Conservation (phyloP, 2,329 filamentous ascomycete genomes). For the Aspergillus quadricinctus region DNA sequence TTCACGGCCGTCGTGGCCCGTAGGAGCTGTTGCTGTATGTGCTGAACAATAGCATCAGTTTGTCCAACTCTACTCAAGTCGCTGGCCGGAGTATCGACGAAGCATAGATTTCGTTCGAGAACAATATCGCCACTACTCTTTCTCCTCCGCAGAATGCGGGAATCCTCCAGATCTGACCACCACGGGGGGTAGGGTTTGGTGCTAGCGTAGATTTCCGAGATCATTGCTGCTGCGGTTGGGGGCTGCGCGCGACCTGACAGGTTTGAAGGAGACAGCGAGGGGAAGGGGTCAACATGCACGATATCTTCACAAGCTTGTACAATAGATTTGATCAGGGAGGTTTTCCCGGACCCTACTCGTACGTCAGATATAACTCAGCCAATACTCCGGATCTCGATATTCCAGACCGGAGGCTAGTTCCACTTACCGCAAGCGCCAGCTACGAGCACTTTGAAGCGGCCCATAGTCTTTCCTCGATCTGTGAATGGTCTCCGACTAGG, state of each 20-base stretch:
- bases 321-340: conserved; percentile 81
- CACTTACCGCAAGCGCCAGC: conserved; percentile 68
- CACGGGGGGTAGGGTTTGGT: conserved; percentile 82
- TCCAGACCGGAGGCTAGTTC: neutral
- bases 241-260: conserved; percentile 16
- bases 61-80: conserved; percentile 51
- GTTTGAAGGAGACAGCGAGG: conserved; percentile 15
- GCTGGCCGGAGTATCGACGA: conserved; percentile 72
- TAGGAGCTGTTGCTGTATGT: conserved; percentile 66
- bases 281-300: conserved; percentile 75
- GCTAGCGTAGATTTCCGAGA: conserved; percentile 71
- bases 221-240: conserved; percentile 24
- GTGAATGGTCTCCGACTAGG: conserved; percentile 87
- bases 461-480: conserved; percentile 74
- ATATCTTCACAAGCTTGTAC: conserved; percentile 85
- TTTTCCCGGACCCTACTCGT: conserved; percentile 72
- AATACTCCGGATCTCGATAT: neutral
- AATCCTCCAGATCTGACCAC: conserved; percentile 77
- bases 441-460: conserved; percentile 82
- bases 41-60: conserved; percentile 60
- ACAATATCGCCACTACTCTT: conserved; percentile 72
- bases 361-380: neutral
- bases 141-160: conserved; percentile 55
- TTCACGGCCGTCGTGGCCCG: conserved; percentile 58
- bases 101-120: conserved; percentile 87